Evolutionary conservation across 1,284 basidiomycete species (phyloP), one percentile per base, ranked within the genome.

Genomic region (Ustilago curta): DNA sequence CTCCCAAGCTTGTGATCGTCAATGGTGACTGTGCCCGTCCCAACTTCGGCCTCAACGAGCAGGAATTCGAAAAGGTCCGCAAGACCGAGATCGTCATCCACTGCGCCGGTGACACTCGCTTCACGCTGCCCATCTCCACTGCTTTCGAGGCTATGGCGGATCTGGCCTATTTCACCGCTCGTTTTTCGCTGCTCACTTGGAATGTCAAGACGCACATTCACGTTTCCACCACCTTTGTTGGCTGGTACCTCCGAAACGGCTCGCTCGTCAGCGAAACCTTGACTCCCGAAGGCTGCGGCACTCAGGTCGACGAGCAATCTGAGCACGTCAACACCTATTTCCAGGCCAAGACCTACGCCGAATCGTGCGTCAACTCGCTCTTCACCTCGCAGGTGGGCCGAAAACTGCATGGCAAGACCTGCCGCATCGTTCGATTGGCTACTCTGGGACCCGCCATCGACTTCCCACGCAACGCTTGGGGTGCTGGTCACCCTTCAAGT

Each of bases 41-140:
- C 32, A 67, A 71, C 47, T 71, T 76, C 43, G 72, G 68, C n/a
- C 45, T 76, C 31, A 45, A 63, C 51, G 69, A 63, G 40, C 40
- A 67, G 7, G 63, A 66, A 0, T 67, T 71, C 44, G 67, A 70
- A 45, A 59, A 64, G 42, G 72, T 72, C 18, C 59, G 64, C 54
- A 68, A 72, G 61, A 69, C 72, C 45, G 70, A 76, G 31, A 76
- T 72, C 47, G 72, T 76, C 56, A 76, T 76, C 44, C 72, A 76
- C 57, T 67, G 65, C 32, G 72, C 72, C 9, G 72, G 72, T 50
- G 72, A 76, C 59, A 72, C 72, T 8, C 49, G 72, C 18, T 76
- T 76, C 59, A 72, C 72, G 2, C 60, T 76, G 18, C 69, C 72
- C 31, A 58, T 72, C 37, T 43, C 45, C 23, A 54, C 64, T 32